These are phyloP conservation scores for Aspergillus alliaceus DNA, from an alignment of 2,329 filamentous ascomycete genomes.

Conservation along the genomic window DNA sequence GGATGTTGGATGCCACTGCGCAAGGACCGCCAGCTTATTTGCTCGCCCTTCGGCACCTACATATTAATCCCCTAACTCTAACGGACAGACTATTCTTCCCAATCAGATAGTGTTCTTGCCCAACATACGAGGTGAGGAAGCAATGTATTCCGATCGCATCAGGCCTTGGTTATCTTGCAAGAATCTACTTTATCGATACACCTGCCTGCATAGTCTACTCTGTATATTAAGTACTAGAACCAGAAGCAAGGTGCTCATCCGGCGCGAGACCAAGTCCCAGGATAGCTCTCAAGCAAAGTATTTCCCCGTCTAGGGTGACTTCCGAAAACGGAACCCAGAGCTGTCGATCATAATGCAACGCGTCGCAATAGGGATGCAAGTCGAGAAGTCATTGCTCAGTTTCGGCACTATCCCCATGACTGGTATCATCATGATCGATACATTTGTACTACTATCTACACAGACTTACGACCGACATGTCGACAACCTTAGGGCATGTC, in stretches of 20 bases:
- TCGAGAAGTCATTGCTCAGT: too few relatives aligned
- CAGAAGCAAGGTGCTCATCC: background rate
- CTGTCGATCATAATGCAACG: background rate
- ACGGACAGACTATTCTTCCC: background rate
- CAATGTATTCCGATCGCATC: background rate
- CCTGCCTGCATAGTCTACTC: too few relatives aligned
- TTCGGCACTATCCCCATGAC: background rate
- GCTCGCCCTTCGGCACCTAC: background rate
- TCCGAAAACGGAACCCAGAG: background rate
- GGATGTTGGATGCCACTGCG: background rate
- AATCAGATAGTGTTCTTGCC: background rate
- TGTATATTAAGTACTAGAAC: background rate
- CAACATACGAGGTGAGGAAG: background rate
- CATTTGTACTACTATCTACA: background rate
- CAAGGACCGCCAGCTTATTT: background rate
- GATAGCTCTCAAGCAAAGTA: background rate
- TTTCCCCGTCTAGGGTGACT: background rate
- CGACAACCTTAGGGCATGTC: too few relatives aligned
- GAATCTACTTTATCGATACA: background rate
- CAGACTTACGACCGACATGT: background rate
- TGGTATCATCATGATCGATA: background rate
- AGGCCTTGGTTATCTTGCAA: background rate
- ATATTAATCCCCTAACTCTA: background rate
- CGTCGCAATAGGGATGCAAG: background rate
- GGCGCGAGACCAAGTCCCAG: background rate